Conservation (phyloP, 2,329 filamentous ascomycete species). For the Epicoccum nigrum region DNA sequence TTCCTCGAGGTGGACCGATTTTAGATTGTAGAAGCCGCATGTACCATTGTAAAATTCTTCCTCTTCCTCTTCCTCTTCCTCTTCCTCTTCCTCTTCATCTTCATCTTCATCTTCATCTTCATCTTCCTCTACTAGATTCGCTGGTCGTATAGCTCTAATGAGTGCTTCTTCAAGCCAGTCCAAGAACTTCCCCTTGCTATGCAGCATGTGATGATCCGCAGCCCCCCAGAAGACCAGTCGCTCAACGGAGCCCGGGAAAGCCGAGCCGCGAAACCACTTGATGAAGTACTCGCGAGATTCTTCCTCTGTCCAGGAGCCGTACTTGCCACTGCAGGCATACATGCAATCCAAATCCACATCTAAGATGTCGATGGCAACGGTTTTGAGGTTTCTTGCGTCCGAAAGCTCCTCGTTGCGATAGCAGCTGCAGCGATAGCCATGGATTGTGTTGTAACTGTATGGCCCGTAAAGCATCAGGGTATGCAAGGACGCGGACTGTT, state of each 20-base stretch:
- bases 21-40: background rate
- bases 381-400: background rate
- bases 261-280: conserved; percentile 1
- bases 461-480: conserved; percentile 20
- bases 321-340: background rate
- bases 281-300: background rate
- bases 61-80: background rate
- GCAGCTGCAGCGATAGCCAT: conserved; percentile 7
- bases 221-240: conserved; percentile 11
- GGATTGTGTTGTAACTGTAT: background rate
- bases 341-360: conserved; percentile 7
- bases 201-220: background rate
- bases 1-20: conserved; percentile 12
- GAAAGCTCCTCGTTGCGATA: conserved; percentile 12
- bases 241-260: conserved; percentile 6
- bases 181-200: background rate
- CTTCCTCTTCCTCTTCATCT: background rate
- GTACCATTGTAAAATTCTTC: too few species aligned
- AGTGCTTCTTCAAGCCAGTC: conserved; percentile 8
- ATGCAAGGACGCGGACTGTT: conserved; percentile 1
- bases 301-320: background rate
- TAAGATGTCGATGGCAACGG: conserved; percentile 3
- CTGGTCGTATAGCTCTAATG: conserved; percentile 7
- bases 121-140: too few species aligned
- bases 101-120: too few species aligned